Percentiles rank a stretch among this genome's conserved stretches.
These are phyloP conservation scores for Ganoderma meredithae DNA, from an alignment of 1,284 basidiomycete genomes.

Conservation along the genomic window DNA sequence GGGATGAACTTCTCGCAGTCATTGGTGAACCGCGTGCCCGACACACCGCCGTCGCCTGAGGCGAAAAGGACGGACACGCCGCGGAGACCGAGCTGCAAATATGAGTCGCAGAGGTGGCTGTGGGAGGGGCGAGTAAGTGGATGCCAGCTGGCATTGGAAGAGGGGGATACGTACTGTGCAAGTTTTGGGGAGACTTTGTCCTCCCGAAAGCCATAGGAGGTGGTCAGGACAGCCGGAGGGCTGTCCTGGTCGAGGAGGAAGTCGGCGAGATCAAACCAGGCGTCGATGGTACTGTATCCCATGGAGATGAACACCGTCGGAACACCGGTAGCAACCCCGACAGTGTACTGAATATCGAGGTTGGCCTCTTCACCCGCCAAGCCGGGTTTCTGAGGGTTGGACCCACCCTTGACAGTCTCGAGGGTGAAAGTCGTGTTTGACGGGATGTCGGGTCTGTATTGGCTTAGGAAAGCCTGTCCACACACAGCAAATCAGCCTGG, in stretches of 20 bases:
- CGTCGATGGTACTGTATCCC: constrained; percentile 44
- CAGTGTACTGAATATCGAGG: constrained; percentile 71
- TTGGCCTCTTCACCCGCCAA: constrained; percentile 59
- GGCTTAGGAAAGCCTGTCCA: constrained; percentile 35
- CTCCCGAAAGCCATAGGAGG: constrained; percentile 43
- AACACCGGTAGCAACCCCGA: constrained; percentile 50
- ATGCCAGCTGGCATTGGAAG: neutral
- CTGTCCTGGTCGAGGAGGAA: constrained; percentile 44
- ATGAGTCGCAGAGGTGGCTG: constrained; percentile 57
- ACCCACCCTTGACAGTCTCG: constrained; percentile 57
- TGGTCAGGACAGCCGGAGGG: constrained; percentile 59
- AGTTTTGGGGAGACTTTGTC: constrained; percentile 46
- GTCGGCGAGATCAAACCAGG: constrained; percentile 39
- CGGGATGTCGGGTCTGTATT: constrained; percentile 43
- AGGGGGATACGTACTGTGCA: constrained; percentile 58
- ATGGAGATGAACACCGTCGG: constrained; percentile 51
- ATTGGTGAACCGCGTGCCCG: constrained; percentile 59
- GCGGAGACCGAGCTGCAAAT: constrained; percentile 67
- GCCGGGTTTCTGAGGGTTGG: constrained; percentile 44
- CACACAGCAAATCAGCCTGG: neutral
- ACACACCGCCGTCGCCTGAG: constrained; percentile 73
- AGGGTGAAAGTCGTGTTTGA: constrained; percentile 40
- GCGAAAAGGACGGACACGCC: constrained; percentile 72
- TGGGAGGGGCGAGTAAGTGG: neutral
- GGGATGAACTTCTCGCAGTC: constrained; percentile 63